phyloP scores from a whole-genome alignment of 2,329 filamentous ascomycete species.

The Pseudogymnoascus destructans region DNA sequence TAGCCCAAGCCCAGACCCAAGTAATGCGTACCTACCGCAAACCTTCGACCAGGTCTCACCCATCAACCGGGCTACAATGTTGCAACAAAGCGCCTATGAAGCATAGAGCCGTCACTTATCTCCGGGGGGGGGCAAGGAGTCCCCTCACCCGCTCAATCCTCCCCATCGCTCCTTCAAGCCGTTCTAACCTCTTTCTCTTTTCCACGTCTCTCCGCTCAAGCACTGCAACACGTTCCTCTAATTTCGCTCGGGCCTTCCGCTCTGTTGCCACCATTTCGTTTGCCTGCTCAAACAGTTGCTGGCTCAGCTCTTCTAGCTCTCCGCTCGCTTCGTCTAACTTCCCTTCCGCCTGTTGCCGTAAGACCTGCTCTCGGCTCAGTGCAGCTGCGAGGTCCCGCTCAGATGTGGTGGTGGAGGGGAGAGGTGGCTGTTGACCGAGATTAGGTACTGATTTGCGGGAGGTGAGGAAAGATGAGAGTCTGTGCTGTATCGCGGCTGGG shows the following conservation, averaged over 20 bases:
- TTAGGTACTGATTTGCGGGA: slow-evolving; percentile 36
- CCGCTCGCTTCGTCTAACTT: slow-evolving; percentile 51
- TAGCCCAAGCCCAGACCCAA: background rate
- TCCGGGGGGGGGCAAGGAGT: slow-evolving; percentile 31
- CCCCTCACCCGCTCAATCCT: slow-evolving; percentile 58
- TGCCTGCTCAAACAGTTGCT: slow-evolving; percentile 64
- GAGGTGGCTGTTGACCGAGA: slow-evolving; percentile 16
- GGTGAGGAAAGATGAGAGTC: slow-evolving; percentile 34
- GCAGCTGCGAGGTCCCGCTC: slow-evolving; percentile 44
- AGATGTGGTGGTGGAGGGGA: slow-evolving; percentile 19
- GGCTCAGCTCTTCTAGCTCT: slow-evolving; percentile 69
- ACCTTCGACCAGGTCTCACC: background rate
- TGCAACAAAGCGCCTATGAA: background rate
- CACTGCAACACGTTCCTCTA: slow-evolving; percentile 57
- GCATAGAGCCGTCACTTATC: background rate
- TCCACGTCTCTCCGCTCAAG: slow-evolving; percentile 59
- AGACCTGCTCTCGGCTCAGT: slow-evolving; percentile 50
- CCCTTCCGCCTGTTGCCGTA: slow-evolving; percentile 57
- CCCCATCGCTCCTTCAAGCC: slow-evolving; percentile 55
- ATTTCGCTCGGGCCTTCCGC: slow-evolving; percentile 52
- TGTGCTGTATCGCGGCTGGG: slow-evolving; percentile 20
- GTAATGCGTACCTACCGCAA: background rate
- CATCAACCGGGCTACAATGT: background rate
- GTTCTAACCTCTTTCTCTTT: slow-evolving; percentile 54
- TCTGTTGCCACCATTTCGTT: slow-evolving; percentile 80